Conservation (phyloP, 208 protist genomes). For the Leishmania braziliensis region DNA sequence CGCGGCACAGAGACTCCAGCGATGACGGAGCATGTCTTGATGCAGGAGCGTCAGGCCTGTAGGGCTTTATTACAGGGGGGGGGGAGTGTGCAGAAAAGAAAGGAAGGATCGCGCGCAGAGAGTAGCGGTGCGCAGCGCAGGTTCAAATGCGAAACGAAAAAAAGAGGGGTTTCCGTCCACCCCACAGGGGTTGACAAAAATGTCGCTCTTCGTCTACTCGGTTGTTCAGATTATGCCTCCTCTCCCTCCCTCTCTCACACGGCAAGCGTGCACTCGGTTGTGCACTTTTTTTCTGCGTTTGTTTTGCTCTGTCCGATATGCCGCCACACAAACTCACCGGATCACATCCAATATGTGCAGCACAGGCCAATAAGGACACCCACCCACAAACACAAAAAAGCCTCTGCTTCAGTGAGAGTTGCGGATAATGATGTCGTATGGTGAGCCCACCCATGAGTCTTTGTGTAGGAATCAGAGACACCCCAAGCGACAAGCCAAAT, state of each 20-base stretch:
- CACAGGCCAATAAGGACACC: background rate
- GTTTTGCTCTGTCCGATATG: background rate
- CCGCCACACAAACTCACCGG: background rate
- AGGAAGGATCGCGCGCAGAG: background rate
- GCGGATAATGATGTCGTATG: background rate
- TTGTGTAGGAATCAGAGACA: background rate
- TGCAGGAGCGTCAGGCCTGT: background rate
- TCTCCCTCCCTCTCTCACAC: background rate
- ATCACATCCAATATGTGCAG: background rate
- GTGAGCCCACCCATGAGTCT: background rate
- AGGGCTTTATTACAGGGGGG: background rate
- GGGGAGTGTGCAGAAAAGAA: background rate
- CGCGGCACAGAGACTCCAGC: background rate
- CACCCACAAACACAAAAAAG: too few species aligned
- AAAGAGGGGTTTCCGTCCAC: background rate
- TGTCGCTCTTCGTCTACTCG: background rate
- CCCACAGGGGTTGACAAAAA: background rate
- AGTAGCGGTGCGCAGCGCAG: background rate
- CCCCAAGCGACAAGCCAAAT: background rate
- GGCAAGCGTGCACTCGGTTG: background rate
- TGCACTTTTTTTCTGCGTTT: background rate
- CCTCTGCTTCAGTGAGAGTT: background rate
- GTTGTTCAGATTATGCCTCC: background rate
- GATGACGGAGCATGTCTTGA: conserved; percentile 3
- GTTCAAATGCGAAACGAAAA: too few species aligned